Evolutionary conservation across 2,329 filamentous ascomycete genomes (phyloP), one percentile per base, ranked within the genome.

Genomic region (Didymella lethalis): DNA sequence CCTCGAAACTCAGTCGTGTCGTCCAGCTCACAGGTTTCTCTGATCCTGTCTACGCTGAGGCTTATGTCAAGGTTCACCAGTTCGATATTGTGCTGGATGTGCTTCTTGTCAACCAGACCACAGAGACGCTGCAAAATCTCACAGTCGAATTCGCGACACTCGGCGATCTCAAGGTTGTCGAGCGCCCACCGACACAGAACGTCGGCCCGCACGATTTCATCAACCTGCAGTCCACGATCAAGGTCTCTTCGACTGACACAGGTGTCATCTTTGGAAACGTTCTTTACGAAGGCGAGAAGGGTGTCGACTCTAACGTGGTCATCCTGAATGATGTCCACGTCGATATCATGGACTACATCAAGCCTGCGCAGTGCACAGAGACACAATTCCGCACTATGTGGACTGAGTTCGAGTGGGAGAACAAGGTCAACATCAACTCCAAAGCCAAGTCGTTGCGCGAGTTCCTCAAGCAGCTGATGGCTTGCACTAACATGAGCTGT

Each of bases 381-480:
- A 97, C 94, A 11, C 93, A 98, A 74, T 99, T 99, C 88, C 88
- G 95, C 60, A 96, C 92, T n/a, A 99, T 99, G 95, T 99, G 95
- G 95, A 99, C 95, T 36, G 95, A 99, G 76, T 99, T 99, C 68
- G 95, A 99, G 77, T 99, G 95, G 95, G 95, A 99, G 84, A 99
- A 99, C 83, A 99, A 99, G 86, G 94, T 99, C 79, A 99, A 99
- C 82, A 98, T 99, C 82, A 97, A 97, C 81, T 96, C 92, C 64
- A 98, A 97, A 84, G 92, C 92, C 67, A 96, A 94, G 83, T 90
- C 87, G 28, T 84, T 99, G 61, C 88, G 94, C 48, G 92, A 96
- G 20, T 99, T 99, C 86, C 82, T 99, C 64, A 90, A 92, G 68
- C 90, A 96, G 76, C 83, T 99, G 61, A 98, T 98, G 95, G 92